Percentiles rank a stretch among this genome's conserved stretches.
These are phyloP conservation scores for Ophioceras dolichostomum DNA, from an alignment of 2,329 filamentous ascomycete genomes.

Conservation along the genomic window DNA sequence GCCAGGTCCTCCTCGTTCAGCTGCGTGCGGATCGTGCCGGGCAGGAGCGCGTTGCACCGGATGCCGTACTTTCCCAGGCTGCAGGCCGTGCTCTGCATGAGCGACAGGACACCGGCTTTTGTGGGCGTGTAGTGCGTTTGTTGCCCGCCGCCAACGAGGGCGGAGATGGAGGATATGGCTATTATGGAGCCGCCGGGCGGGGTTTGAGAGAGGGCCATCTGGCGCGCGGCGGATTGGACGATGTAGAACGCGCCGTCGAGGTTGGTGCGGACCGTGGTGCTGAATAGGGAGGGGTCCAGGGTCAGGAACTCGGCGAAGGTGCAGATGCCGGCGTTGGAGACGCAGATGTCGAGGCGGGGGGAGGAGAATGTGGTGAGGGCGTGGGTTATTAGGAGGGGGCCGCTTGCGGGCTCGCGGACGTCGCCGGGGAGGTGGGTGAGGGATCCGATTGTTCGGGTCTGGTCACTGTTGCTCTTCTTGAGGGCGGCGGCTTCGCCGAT, in stretches of 20 bases:
- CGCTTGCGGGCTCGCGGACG: slow-evolving; percentile 63
- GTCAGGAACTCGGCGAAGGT: slow-evolving; percentile 78
- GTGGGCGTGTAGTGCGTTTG: slow-evolving; percentile 65
- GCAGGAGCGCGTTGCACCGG: slow-evolving; percentile 56
- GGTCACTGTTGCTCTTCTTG: slow-evolving; percentile 23
- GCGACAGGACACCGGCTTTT: slow-evolving; percentile 54
- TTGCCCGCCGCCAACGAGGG: slow-evolving; percentile 50
- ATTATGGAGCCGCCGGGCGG: slow-evolving; percentile 66
- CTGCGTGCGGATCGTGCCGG: slow-evolving; percentile 59
- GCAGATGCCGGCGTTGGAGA: slow-evolving; percentile 83
- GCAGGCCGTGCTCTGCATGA: slow-evolving; percentile 58
- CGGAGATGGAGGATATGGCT: slow-evolving; percentile 29
- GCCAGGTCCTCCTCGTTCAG: slow-evolving; percentile 56
- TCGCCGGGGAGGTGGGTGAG: slow-evolving; percentile 65
- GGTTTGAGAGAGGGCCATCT: slow-evolving; percentile 56
- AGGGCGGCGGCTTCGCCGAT: slow-evolving; percentile 37
- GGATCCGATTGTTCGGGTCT: slow-evolving; percentile 30
- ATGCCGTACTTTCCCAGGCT: slow-evolving; percentile 54
- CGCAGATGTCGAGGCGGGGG: slow-evolving; percentile 59
- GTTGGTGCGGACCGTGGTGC: slow-evolving; percentile 64
- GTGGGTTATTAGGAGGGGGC: slow-evolving; percentile 50
- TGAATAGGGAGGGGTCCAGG: slow-evolving; percentile 57
- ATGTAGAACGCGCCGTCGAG: slow-evolving; percentile 82
- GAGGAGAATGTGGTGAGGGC: slow-evolving; percentile 48
- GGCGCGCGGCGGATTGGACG: slow-evolving; percentile 70